These are phyloP conservation scores for Candolleomyces aberdarensis DNA, from an alignment of 768 basidiomycete genomes.

Conservation along the genomic window DNA sequence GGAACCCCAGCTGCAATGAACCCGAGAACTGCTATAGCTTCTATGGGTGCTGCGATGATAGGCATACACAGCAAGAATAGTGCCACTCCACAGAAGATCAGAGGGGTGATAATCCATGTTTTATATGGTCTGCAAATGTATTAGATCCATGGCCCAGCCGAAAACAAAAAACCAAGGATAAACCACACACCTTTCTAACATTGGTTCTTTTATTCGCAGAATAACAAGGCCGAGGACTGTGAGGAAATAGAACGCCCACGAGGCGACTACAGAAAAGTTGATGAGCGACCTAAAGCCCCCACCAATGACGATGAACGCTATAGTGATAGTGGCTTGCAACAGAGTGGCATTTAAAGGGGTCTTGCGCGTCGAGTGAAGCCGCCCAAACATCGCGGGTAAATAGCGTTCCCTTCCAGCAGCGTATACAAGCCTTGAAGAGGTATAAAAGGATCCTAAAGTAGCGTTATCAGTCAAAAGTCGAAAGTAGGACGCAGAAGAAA, in stretches of 20 bases:
- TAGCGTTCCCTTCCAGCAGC: conserved; percentile 87
- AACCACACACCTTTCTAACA: conserved; percentile 63
- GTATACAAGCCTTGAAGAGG: conserved; percentile 81
- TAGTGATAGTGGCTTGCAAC: conserved; percentile 73
- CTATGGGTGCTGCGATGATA: conserved; percentile 85
- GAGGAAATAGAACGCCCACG: conserved; percentile 85
- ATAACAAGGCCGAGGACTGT: conserved; percentile 88
- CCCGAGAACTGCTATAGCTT: conserved; percentile 81
- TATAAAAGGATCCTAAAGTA: conserved; percentile 60
- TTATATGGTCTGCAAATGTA: conserved; percentile 70
- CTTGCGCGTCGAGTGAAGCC: conserved; percentile 65
- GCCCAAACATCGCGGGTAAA: conserved; percentile 81
- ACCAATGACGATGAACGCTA: conserved; percentile 77
- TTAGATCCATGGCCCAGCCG: background rate
- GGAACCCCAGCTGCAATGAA: conserved; percentile 81
- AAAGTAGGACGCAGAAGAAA: background rate
- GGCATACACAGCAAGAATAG: conserved; percentile 93
- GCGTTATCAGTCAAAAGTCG: conserved; percentile 9
- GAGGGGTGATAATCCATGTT: conserved; percentile 87
- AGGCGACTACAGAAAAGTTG: conserved; percentile 86
- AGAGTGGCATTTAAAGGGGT: conserved; percentile 90
- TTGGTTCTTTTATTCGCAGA: conserved; percentile 86
- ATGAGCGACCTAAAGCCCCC: conserved; percentile 87
- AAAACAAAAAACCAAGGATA: background rate
- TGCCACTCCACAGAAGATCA: conserved; percentile 87